These are phyloP conservation scores for Spathaspora girioi DNA, from an alignment of 805 yeast species.

Conservation along the genomic window DNA sequence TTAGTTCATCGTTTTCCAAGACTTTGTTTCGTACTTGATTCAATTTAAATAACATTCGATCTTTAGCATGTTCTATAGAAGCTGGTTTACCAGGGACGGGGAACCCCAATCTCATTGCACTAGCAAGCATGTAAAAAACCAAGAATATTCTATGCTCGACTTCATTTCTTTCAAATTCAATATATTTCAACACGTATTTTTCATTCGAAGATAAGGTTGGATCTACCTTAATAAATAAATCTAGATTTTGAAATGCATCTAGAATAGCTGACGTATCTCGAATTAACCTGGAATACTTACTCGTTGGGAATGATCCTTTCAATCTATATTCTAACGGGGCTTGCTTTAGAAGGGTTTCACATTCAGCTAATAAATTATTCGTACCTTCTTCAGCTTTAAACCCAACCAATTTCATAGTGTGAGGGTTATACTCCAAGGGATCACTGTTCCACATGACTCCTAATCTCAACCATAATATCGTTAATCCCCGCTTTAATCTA, in stretches of 20 bases:
- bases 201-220: conserved; percentile 52
- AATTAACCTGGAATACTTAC: conserved; percentile 48
- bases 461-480: conserved; percentile 72
- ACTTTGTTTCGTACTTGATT: conserved; percentile 48
- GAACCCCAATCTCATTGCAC: conserved; percentile 70
- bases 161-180: conserved; percentile 59
- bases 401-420: conserved; percentile 31
- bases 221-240: conserved; percentile 63
- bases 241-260: conserved; percentile 73
- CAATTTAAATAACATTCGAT: conserved; percentile 61
- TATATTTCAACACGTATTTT: conserved; percentile 49
- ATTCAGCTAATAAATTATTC: conserved; percentile 54
- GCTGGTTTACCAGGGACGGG: conserved; percentile 79
- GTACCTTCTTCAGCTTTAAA: conserved; percentile 44
- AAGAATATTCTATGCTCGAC: conserved; percentile 69
- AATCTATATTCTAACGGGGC: conserved; percentile 75
- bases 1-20: conserved; percentile 15
- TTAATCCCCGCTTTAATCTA: conserved; percentile 59
- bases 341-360: conserved; percentile 58
- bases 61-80: conserved; percentile 70
- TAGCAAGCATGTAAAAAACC: conserved; percentile 73
- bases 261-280: conserved; percentile 59
- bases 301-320: conserved; percentile 66
- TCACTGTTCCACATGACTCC: conserved; percentile 81
- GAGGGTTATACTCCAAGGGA: conserved; percentile 49